These are phyloP conservation scores for Candida mesenterica DNA, from an alignment of 1,139 yeast genomes.

Conservation along the genomic window DNA sequence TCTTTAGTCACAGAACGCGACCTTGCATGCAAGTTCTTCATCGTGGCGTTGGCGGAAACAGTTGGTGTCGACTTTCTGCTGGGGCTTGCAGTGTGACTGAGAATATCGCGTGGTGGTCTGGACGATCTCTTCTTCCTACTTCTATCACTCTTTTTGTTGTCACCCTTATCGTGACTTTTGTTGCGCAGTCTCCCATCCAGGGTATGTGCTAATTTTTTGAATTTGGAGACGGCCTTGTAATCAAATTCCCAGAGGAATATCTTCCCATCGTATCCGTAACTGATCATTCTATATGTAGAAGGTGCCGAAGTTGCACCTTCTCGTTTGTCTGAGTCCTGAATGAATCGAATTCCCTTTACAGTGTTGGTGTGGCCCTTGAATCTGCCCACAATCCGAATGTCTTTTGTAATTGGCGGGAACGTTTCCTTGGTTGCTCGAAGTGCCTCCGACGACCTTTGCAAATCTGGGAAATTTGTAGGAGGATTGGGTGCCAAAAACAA, in stretches of 20 bases:
- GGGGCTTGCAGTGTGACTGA: conserved; percentile 8
- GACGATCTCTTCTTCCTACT: conserved; percentile 7
- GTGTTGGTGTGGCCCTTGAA: conserved; percentile 71
- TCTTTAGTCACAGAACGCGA: conserved; percentile 15
- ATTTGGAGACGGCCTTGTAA: conserved; percentile 56
- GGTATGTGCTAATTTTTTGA: conserved; percentile 24
- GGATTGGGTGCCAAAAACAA: conserved; percentile 21
- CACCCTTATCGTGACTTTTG: not conserved
- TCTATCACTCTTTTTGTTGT: too few species aligned
- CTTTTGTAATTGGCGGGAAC: conserved; percentile 41
- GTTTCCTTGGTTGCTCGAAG: conserved; percentile 10
- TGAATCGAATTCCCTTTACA: conserved; percentile 47
- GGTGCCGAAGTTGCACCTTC: conserved; percentile 18
- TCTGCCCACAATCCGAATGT: conserved; percentile 44
- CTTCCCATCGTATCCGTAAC: conserved; percentile 72
- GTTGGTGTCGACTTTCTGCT: conserved; percentile 7
- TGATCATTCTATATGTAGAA: conserved; percentile 52
- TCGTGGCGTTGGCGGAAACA: conserved; percentile 6
- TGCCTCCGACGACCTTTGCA: conserved; percentile 1
- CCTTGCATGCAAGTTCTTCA: conserved; percentile 11
- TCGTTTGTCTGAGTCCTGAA: conserved; percentile 15
- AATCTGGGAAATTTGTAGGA: conserved; percentile 11
- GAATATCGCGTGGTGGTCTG: conserved; percentile 7
- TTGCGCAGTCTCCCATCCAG: conserved; percentile 2
- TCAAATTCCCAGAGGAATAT: conserved; percentile 73